Evolutionary conservation across 371 early-diverging fungal genomes (phyloP), one percentile per base, ranked within the genome.

Genomic region (Encephalitozoon cuniculi): DNA sequence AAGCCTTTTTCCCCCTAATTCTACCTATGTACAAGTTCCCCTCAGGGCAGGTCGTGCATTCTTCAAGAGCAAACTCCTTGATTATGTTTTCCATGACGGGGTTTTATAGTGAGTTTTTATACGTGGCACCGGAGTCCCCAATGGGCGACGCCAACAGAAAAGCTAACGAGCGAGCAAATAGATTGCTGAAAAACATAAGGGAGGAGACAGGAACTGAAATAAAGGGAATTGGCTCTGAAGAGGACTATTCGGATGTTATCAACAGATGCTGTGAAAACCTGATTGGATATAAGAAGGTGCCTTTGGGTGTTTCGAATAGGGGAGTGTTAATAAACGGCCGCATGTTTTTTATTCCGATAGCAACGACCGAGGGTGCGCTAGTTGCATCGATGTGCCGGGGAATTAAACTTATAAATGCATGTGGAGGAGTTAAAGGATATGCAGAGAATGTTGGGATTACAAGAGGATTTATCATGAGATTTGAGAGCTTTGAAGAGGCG

Each of bases 191-290:
- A 11, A 64, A 46, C 12, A 65, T 65, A 12, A 26, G 23, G 15
- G 30, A 41, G 2, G 12, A 1, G 23, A 64, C 28, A 21, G 28
- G 43, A 11, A 53, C 53, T 39, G 25, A 12, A 3, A 28, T 73
- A 28, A 9, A 11, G 12, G 64, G 32, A 15, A 34, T 73, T 2
- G n/a, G 25, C 0, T 9, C 1, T 0, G 88, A 90, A 77, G 93
- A 92, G 76, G 91, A 92, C 79, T 94, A 93, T 82, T 85, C 88
- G 76, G 89, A 89, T 76, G 92, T 95, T 4, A 86, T 89, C 77
- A 94, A 94, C 2, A 89, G 90, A 69, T 94, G 94, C 86, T 94
- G 94, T 80, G 95, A 95, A 81, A 95, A 94, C 83, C 94, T 95
- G 7, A 88, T 95, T 80, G 95, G 95, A 43, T 91, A 93, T 76